Evolutionary conservation across 148 eudicot species (phyloP).

Genomic region (Cornus florida): DNA sequence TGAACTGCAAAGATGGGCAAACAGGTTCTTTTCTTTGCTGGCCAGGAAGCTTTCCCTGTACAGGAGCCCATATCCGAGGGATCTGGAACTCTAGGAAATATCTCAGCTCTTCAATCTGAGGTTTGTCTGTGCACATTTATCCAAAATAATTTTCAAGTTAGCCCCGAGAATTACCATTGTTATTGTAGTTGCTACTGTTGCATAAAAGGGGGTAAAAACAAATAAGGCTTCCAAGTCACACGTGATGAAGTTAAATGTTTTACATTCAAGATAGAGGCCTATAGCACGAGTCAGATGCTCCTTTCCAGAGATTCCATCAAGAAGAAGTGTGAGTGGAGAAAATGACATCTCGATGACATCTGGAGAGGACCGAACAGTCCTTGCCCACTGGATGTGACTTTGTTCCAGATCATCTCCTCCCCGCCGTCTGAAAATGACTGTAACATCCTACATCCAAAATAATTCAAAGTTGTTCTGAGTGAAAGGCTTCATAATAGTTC

Average conservation of each 20-base stretch:
- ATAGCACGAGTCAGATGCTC: constrained; percentile 79
- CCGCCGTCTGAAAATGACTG: constrained; percentile 93
- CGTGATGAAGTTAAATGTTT: constrained; percentile 19
- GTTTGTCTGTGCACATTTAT: constrained; percentile 66
- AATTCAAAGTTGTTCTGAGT: constrained; percentile 6
- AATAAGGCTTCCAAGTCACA: not conserved
- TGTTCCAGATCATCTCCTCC: constrained; percentile 97
- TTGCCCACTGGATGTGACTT: constrained; percentile 77
- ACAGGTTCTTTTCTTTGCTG: constrained; percentile 87
- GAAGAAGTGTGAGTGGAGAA: constrained; percentile 62
- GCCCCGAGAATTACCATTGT: not conserved
- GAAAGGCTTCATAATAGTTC: not conserved
- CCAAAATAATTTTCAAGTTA: constrained; percentile 2
- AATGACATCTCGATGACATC: constrained; percentile 89
- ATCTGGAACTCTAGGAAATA: constrained; percentile 89
- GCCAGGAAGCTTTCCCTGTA: constrained; percentile 67
- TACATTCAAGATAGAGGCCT: constrained; percentile 80
- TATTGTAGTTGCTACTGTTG: not conserved
- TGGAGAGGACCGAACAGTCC: constrained; percentile 72
- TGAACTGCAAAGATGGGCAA: constrained; percentile 90
- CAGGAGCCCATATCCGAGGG: constrained; percentile 86
- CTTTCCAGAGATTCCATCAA: constrained; percentile 65
- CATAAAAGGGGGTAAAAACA: not conserved
- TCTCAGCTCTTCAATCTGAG: constrained; percentile 89
- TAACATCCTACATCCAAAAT: constrained; percentile 77